Base-by-base conservation (phyloP, 75 land plant genomes). In the Isoetes taiwanensis region DNA sequence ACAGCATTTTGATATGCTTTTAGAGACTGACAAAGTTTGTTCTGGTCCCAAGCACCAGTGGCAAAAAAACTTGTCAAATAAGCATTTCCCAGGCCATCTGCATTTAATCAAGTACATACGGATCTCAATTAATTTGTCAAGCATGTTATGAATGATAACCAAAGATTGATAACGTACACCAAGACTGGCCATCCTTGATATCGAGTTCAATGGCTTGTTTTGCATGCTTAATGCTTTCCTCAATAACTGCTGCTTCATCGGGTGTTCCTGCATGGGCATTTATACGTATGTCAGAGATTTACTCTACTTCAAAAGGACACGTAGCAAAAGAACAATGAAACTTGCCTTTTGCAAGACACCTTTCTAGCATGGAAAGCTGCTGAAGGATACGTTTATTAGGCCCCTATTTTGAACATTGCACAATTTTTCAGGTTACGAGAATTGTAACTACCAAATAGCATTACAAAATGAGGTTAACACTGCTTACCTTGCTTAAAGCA, bases 1-100 rank as follows among this genome's bases (percentile, higher is more conserved):
- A 91, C 97, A 34, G 94, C 93, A 83, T 91, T 83, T 61, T 80
- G 94, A 65, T 91, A 91, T 20, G 97, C 93, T 71, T 91, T 91
- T 30, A 86, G 54, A 40, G 88, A 73, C 37, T 78, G 85, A 57
- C 57, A 72, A 56, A 86, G 88, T 59, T 80, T 90, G 29, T 48
- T 63, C 28, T 78, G 80, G 27, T 86, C 93, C 93, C 93, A 91
- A 30, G 94, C 67, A 48, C 97, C 97, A 72, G 80, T 78, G 38
- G 78, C 78, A 75, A 91, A 86, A 41, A 83, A 91, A 59, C 80
- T 76, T 58, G 94, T 83, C 20, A 86, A 78, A 57, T 61, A 86
- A 43, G 97, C 97, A 76, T 91, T 91, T 56, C 97, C 97, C 50
- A 91, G 72, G 59, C 76, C 81, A 50, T 91, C 97, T 91, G 84